These are phyloP conservation scores for Cercospora sp. DNA, from an alignment of 2,329 filamentous ascomycete genomes.

Conservation along the genomic window DNA sequence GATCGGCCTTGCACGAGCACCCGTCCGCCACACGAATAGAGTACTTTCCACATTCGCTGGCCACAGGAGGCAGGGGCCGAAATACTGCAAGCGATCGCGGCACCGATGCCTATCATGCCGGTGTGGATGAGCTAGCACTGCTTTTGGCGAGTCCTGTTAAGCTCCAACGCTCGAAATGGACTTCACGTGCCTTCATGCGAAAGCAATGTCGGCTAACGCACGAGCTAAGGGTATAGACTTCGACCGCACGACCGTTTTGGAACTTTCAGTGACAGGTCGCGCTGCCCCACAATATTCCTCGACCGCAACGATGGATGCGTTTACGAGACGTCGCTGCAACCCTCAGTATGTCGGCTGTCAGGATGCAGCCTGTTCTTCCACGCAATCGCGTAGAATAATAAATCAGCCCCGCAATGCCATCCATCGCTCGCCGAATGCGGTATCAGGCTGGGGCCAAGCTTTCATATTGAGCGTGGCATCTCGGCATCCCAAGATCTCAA, in stretches of 20 bases:
- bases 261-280: not conserved
- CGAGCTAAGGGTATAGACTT: slow-evolving; percentile 7
- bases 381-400: not conserved
- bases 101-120: not conserved
- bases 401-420: not conserved
- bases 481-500: not conserved
- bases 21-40: not conserved
- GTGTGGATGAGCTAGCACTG: not conserved
- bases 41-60: not conserved
- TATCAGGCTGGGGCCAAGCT: not conserved
- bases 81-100: not conserved
- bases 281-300: not conserved
- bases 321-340: not conserved
- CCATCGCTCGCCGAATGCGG: not conserved
- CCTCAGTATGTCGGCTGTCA: not conserved
- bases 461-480: slow-evolving; percentile 1
- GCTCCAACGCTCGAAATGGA: not conserved
- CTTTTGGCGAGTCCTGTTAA: not conserved
- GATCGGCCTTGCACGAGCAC: not conserved
- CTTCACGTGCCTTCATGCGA: slow-evolving; percentile 12
- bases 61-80: not conserved
- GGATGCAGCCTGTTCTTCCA: not conserved
- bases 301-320: not conserved
- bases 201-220: not conserved
- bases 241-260: slow-evolving; percentile 3